These are phyloP conservation scores for Hagleromyces aurorensis DNA, from an alignment of 805 yeast species.

Conservation along the genomic window DNA sequence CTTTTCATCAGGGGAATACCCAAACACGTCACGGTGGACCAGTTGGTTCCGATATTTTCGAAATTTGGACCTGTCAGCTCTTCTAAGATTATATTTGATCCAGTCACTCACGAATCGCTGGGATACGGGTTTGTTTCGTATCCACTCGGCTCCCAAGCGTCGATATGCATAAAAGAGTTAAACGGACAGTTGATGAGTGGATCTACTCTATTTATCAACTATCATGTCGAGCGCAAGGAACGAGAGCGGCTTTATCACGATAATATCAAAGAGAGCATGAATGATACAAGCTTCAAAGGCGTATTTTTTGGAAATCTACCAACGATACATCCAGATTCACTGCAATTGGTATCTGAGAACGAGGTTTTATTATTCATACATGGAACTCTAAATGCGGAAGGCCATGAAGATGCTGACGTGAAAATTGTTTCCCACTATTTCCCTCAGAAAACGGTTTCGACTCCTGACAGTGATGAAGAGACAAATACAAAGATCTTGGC, in stretches of 20 bases:
- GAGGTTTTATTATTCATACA: too few relatives aligned
- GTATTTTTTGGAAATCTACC: conserved; percentile 50
- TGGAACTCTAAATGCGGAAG: too few relatives aligned
- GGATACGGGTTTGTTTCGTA: conserved; percentile 68
- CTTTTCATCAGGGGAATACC: conserved; percentile 46
- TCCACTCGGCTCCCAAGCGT: conserved; percentile 48
- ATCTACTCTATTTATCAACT: conserved; percentile 42
- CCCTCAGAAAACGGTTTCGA: conserved; percentile 25
- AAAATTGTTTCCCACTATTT: conserved; percentile 25
- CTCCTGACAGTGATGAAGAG: neutral
- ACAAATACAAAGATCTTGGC: conserved; percentile 6
- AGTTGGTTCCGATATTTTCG: conserved; percentile 32
- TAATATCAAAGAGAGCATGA: conserved; percentile 35
- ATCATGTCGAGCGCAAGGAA: conserved; percentile 58
- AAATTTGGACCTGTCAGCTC: conserved; percentile 38
- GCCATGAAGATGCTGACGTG: conserved; percentile 10
- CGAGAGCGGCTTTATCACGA: conserved; percentile 36
- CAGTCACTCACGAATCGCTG: conserved; percentile 32
- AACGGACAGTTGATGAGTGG: conserved; percentile 35
- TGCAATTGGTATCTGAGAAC: too few relatives aligned
- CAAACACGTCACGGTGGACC: conserved; percentile 33
- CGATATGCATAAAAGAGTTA: conserved; percentile 49
- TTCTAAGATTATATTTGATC: conserved; percentile 40
- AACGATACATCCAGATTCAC: conserved; percentile 40
- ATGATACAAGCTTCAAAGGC: conserved; percentile 42